Base-by-base conservation (phyloP, 2,329 filamentous ascomycete genomes). In the Gremmenia infestans region DNA sequence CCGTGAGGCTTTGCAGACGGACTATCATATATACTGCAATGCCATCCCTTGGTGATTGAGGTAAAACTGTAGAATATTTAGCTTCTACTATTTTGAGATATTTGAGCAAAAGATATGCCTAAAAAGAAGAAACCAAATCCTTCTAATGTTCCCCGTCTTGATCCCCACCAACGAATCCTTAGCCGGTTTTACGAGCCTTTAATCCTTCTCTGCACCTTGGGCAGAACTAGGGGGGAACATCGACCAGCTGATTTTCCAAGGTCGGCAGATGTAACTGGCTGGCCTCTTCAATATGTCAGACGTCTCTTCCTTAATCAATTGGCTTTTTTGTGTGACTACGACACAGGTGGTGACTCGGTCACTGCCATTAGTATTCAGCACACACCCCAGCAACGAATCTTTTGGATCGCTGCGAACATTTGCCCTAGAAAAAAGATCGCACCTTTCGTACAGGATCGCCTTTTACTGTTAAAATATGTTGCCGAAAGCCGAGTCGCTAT, bases 331-430 rank as follows among this genome's bases (percentile, higher is more conserved):
- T 78, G 76, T 57, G 78, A 79, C 53, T 72, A 72, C 48, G 59
- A 67, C 0, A 79, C 78, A 58, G 77, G 78, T 0, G 78, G 78
- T 2, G 60, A 67, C 2, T 72, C 72, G 0, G 74, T 72, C n/a
- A 74, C 78, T 0, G 71, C 78, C 0, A 72, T 80, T 25, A 76
- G 70, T 0, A 60, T 78, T 1, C 71, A 80, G 56, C 64, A 72
- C 0, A 56, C 45, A 0, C 39, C 61, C 1, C 55, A 70, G 0
- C 59, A 61, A n/a, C 71, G 70, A 50, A 65, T 70, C 2, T 76
- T 77, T 40, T 79, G 76, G 73, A 50, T 79, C 7, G 72, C 77
- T 3, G 71, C 71, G 1, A 80, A 80, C 55, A 56, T 8, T 8
- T 35, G 1, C 17, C 12, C 6, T 3, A 5, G 12, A 14, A 5